Percentiles rank a stretch among this genome's conserved stretches.
phyloP scores from a whole-genome alignment of 2,329 filamentous ascomycete genomes.

The Proliferodiscus dingleyae region DNA sequence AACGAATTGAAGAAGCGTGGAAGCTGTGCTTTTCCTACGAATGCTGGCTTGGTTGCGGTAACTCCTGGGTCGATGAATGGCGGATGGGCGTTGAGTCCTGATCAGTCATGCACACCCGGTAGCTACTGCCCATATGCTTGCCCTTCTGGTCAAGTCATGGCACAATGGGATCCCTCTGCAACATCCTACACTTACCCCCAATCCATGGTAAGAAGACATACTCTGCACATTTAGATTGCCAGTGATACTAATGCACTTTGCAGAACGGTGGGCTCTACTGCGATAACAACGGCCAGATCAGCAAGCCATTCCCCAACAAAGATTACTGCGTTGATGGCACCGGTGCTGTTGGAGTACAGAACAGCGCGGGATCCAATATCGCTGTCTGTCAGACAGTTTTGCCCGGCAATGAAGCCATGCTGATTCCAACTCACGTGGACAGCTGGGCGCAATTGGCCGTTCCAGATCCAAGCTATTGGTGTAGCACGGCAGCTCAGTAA shows the following conservation, averaged over 20 bases:
- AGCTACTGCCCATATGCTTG: conserved; percentile 75
- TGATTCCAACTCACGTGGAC: conserved; percentile 69
- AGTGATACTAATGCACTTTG: conserved; percentile 2
- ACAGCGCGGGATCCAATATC: conserved; percentile 57
- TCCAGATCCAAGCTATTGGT: conserved; percentile 67
- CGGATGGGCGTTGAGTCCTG: conserved; percentile 76
- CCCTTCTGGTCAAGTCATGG: conserved; percentile 68
- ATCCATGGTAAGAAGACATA: conserved; percentile 58
- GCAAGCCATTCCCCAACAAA: conserved; percentile 63
- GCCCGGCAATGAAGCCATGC: conserved; percentile 76
- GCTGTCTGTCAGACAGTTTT: conserved; percentile 77
- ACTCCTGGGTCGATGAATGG: conserved; percentile 61
- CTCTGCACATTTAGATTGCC: neutral
- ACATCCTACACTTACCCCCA: conserved; percentile 60
- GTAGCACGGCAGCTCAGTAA: conserved; percentile 67
- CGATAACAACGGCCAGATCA: conserved; percentile 57
- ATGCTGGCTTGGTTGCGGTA: conserved; percentile 62
- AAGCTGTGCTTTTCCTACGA: conserved; percentile 60
- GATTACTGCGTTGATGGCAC: conserved; percentile 68
- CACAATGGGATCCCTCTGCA: conserved; percentile 71
- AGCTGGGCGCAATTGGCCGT: conserved; percentile 59
- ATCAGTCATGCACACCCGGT: conserved; percentile 62
- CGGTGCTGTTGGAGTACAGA: conserved; percentile 59
- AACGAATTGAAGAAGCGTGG: conserved; percentile 24
- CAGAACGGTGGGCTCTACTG: conserved; percentile 73